These are phyloP conservation scores for Blechomonas ayalai DNA, from an alignment of 208 protist species.

Conservation along the genomic window DNA sequence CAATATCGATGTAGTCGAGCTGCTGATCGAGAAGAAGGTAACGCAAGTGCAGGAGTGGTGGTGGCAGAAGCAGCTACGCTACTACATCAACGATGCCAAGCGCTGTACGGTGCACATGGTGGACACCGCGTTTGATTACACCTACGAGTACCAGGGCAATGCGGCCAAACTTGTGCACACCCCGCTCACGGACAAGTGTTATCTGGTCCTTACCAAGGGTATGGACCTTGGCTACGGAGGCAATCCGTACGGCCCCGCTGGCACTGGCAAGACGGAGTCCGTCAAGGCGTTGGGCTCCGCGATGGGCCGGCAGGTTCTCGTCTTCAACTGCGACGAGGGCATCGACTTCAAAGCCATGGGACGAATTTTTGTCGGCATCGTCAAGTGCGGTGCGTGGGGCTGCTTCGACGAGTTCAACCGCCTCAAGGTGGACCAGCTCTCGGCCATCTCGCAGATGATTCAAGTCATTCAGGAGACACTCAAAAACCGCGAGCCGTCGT, in stretches of 20 bases:
- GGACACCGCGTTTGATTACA: constrained; percentile 94
- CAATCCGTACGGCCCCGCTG: constrained; percentile 95
- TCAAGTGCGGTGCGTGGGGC: constrained; percentile 93
- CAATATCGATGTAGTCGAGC: constrained; percentile 91
- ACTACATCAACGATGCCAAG: constrained; percentile 59
- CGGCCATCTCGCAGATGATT: constrained; percentile 94
- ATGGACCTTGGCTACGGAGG: constrained; percentile 95
- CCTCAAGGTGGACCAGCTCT: constrained; percentile 92
- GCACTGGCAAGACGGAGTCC: constrained; percentile 98
- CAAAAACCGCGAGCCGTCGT: constrained; percentile 68
- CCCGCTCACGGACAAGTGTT: constrained; percentile 93
- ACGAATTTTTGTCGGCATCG: constrained; percentile 91
- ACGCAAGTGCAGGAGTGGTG: constrained; percentile 71
- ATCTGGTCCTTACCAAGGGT: constrained; percentile 96
- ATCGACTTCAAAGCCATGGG: constrained; percentile 94
- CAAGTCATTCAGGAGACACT: constrained; percentile 88
- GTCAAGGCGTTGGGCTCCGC: constrained; percentile 91
- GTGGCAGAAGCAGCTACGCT: constrained; percentile 97
- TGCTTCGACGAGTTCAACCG: constrained; percentile 95
- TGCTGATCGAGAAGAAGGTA: constrained; percentile 57
- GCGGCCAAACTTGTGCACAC: constrained; percentile 92
- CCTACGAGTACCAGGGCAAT: constrained; percentile 94
- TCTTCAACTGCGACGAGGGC: constrained; percentile 95
- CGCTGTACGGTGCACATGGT: constrained; percentile 88
- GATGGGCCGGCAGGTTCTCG: constrained; percentile 91